These are phyloP conservation scores for Lepidium campestre DNA, from an alignment of 441 rosid species.

Conservation along the genomic window DNA sequence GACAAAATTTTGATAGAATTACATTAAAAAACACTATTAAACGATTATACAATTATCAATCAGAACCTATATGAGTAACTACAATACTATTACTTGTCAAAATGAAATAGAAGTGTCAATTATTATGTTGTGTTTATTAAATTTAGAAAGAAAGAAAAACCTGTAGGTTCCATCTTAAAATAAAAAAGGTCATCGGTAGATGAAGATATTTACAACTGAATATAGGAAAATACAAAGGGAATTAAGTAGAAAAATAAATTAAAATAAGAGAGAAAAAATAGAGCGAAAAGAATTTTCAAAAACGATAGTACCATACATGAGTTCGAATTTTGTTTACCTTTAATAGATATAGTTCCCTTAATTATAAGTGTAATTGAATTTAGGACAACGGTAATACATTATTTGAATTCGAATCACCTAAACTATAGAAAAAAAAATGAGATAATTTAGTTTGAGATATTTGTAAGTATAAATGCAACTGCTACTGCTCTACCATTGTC, in stretches of 20 bases:
- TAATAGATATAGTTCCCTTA: too few species aligned
- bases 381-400: too few species aligned
- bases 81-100: too few species aligned
- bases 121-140: neutral
- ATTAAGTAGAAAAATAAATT: neutral
- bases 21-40: too few species aligned
- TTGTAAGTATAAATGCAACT: slow-evolving; percentile 25
- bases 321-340: too few species aligned
- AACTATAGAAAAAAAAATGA: neutral
- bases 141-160: neutral
- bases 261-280: neutral
- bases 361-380: too few species aligned
- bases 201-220: slow-evolving; percentile 19
- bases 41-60: too few species aligned
- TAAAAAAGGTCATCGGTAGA: slow-evolving; percentile 18
- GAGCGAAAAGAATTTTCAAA: neutral
- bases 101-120: neutral
- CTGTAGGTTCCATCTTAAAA: slow-evolving; percentile 24
- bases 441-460: slow-evolving; percentile 21
- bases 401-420: too few species aligned
- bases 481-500: slow-evolving; percentile 20
- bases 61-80: too few species aligned
- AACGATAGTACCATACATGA: too few species aligned
- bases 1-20: too few species aligned
- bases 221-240: neutral